Percentiles rank a stretch among this genome's conserved stretches.
phyloP scores from a whole-genome alignment of 2,329 filamentous ascomycete genomes.

The Colletotrichum sp. region DNA sequence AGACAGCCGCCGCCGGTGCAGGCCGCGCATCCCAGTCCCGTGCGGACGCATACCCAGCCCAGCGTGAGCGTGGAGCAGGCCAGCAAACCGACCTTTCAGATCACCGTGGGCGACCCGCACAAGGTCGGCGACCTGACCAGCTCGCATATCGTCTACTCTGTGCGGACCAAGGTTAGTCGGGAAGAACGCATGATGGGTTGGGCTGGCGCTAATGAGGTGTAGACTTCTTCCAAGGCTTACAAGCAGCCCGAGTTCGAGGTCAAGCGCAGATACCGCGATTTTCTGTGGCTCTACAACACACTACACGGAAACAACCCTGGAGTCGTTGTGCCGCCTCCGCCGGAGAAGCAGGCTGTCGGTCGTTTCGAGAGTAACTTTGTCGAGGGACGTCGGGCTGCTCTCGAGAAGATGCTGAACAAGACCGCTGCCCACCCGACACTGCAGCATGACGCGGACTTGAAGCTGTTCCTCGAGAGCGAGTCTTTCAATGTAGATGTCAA shows the following conservation, averaged over 20 bases:
- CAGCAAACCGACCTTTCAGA: constrained; percentile 88
- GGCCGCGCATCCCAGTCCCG: constrained; percentile 56
- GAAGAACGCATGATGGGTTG: background rate
- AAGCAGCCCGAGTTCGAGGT: constrained; percentile 91
- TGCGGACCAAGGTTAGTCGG: constrained; percentile 79
- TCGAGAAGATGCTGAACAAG: constrained; percentile 99
- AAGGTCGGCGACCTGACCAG: constrained; percentile 97
- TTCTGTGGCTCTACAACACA: constrained; percentile 96
- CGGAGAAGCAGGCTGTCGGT: constrained; percentile 96
- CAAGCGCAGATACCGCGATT: constrained; percentile 92
- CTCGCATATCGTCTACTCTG: constrained; percentile 97
- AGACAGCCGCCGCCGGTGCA: constrained; percentile 71
- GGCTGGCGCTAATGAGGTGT: constrained; percentile 20
- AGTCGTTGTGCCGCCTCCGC: constrained; percentile 91
- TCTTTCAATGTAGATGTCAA: constrained; percentile 96
- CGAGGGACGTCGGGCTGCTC: constrained; percentile 84
- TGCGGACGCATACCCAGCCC: constrained; percentile 64
- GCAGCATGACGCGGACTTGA: constrained; percentile 91
- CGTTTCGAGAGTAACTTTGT: constrained; percentile 97
- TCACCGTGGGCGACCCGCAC: constrained; percentile 93
- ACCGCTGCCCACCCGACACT: constrained; percentile 86
- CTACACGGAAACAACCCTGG: constrained; percentile 94
- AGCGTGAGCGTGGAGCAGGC: constrained; percentile 94
- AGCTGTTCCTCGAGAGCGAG: constrained; percentile 96
- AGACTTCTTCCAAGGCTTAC: constrained; percentile 97